Evolutionary conservation across 2,329 filamentous ascomycete species (phyloP).

Genomic region (Phialophora chinensis): DNA sequence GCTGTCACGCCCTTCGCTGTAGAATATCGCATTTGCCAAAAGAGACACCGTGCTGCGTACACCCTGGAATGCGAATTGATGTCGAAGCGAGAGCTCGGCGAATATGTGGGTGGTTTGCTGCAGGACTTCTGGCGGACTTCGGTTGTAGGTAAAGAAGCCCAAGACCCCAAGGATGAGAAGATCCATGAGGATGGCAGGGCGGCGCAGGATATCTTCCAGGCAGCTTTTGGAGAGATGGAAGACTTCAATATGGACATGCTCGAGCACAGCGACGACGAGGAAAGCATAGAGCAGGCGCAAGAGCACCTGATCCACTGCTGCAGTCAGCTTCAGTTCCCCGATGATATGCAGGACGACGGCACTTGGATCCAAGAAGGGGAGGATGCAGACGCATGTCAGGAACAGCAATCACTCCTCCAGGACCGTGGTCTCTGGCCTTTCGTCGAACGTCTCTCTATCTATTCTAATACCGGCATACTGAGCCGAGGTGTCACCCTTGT

Average conservation of each 20-base stretch:
- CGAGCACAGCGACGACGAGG: constrained; percentile 7
- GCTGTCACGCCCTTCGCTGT: not conserved
- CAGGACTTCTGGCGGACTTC: not conserved
- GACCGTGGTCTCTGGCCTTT: not conserved
- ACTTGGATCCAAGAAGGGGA: not conserved
- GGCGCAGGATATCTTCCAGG: not conserved
- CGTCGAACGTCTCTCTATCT: not conserved
- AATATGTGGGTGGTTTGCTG: not conserved
- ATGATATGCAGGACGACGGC: not conserved
- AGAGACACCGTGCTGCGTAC: not conserved
- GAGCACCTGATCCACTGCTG: not conserved
- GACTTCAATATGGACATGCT: constrained; percentile 10
- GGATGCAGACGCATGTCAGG: not conserved
- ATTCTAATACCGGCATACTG: not conserved
- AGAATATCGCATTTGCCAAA: not conserved
- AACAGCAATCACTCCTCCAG: not conserved
- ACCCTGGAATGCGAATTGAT: not conserved
- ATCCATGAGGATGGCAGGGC: not conserved
- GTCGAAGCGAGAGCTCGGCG: not conserved
- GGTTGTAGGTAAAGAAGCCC: not conserved
- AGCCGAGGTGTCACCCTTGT: not conserved
- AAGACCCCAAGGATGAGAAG: not conserved
- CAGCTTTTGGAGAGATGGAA: constrained; percentile 10
- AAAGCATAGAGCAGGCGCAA: not conserved
- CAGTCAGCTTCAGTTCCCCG: not conserved